A percentile compares a stretch with the other conserved stretches of the same genome.
Conservation (phyloP, 2,329 filamentous ascomycete species). For the Microascus cirrosus region DNA sequence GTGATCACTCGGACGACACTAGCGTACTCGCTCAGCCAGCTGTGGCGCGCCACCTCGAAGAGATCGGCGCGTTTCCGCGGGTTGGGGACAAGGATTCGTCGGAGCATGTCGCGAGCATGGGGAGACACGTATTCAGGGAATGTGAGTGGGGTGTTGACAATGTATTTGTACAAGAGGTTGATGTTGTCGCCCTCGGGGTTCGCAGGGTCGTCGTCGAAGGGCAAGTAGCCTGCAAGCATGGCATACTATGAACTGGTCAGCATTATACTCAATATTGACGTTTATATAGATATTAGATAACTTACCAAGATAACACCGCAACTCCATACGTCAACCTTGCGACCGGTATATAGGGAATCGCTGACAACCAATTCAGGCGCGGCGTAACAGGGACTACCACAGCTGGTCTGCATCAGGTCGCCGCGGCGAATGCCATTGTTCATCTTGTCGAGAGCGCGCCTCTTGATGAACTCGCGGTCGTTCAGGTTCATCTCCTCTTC, state of each 20-base stretch:
- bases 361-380: slow-evolving; percentile 95
- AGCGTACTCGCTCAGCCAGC: slow-evolving; percentile 96
- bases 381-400: slow-evolving; percentile 94
- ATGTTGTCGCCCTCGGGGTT: slow-evolving; percentile 99
- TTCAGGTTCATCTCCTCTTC: slow-evolving; percentile 81
- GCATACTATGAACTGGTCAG: slow-evolving; percentile 57
- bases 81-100: slow-evolving; percentile 89
- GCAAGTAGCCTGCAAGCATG: slow-evolving; percentile 94
- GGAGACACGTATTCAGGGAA: slow-evolving; percentile 99
- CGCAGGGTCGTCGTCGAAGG: slow-evolving; percentile 95
- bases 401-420: slow-evolving; percentile 98
- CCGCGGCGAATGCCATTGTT: slow-evolving; percentile 68
- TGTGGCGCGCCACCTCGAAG: slow-evolving; percentile 94
- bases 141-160: slow-evolving; percentile 89
- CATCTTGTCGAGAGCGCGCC: slow-evolving; percentile 70
- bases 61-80: slow-evolving; percentile 89
- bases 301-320: slow-evolving; percentile 95
- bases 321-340: slow-evolving; percentile 98
- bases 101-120: slow-evolving; percentile 83
- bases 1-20: slow-evolving; percentile 95
- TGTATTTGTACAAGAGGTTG: slow-evolving; percentile 98
- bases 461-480: slow-evolving; percentile 81
- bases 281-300: slow-evolving; percentile 11
- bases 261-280: not conserved
- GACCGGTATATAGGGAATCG: slow-evolving; percentile 91